Base-by-base conservation (phyloP, 2,329 filamentous ascomycete species). In the Colletotrichum sp. region DNA sequence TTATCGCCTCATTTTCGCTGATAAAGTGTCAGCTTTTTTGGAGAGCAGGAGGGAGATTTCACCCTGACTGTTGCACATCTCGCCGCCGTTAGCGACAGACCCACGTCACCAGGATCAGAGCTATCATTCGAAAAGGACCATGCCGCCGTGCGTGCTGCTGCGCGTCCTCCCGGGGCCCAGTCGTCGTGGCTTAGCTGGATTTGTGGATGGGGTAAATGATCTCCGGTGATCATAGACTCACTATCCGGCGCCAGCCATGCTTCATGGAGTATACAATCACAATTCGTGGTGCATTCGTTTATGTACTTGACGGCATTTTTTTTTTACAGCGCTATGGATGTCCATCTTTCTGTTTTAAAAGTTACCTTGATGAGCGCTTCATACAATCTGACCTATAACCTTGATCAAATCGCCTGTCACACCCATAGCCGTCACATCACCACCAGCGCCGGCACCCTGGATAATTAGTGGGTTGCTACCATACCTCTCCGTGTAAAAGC, bases 391-490 rank as follows among this genome's bases (percentile, higher is more conserved):
- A 79, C 94, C 90, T 76, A 98, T 82, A 48, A 98, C 95, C 89
- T 98, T 98, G 84, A 99, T 90, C 81, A 99, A 86, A 87, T 99
- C 97, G 64, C 92, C 93, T n/a, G 95, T 96, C 63, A 99, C 96
- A 76, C 97, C 97, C 96, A 99, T 99, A 32, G 97, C 97, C 38
- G 97, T 99, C 69, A 99, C 96, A 60, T 98, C 96, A 78, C 95
- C 96, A 80, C 97, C 97, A 30, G 97, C 97, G 77, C 96, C 97
- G 43, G 95, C 96, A 75, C 97, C 97, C 87, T 99, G 96, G 78
- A 99, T 92, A 82, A 98, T 98, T 78, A 99, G 89, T 58, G 97
- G 96, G 85, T 96, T 98, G 83, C 89, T 91, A 74, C 96, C 96
- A 83, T 99, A 99, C 81, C 97, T 91, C 89, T 98, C 94, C 8